Base-by-base conservation (phyloP, 257 asterid genomes). In the Solanum etuberosum region DNA sequence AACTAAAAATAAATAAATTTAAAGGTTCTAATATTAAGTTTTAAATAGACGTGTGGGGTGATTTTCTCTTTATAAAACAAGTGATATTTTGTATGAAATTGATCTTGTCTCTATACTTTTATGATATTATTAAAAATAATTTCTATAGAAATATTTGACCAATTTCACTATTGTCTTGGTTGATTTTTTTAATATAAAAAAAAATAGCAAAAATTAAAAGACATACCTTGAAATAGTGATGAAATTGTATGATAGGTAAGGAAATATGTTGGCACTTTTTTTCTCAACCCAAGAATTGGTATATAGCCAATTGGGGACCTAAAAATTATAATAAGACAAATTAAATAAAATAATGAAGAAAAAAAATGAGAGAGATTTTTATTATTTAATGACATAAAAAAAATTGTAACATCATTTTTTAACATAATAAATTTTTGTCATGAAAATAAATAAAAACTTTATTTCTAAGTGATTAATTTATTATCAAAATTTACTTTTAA, bases 231-330 rank as follows among this genome's bases (percentile, higher is more conserved):
- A 68, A 29, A 68, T 68, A 14, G 1, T 29, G 76, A 14, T 68
- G 76, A 68, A 1, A 29, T 14, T 4, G 76, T 68, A 68, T 68
- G 76, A 68, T 68, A 68, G 4, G 76, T 68, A 5, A 68, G 34
- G 38, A 68, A 68, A 29, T 29, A 29, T 6, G 76, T 68, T 6
- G 38, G 9, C 23, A 7, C 6, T 0, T 7, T 29, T 14, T 14
- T 68, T 3, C 10, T 13, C 3, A 68, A 86, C 25, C 94, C 87
- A 67, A 92, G 93, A 2, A 90, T 88, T 2, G 98, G 99, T 87
- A 95, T 93, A 83, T 94, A 94, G 84, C 93, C 94, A 68, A 95
- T 95, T 5, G 98, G 98, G 85, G 93, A 90, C 99, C 99, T 83
- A 27, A 68, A 6, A 32, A 71, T 32, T 14, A 71, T 18, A 71